A percentile compares a stretch with the other conserved stretches of the same genome.
These are phyloP conservation scores for Magnaporthiopsis poae DNA, from an alignment of 2,329 filamentous ascomycete species.

Conservation along the genomic window DNA sequence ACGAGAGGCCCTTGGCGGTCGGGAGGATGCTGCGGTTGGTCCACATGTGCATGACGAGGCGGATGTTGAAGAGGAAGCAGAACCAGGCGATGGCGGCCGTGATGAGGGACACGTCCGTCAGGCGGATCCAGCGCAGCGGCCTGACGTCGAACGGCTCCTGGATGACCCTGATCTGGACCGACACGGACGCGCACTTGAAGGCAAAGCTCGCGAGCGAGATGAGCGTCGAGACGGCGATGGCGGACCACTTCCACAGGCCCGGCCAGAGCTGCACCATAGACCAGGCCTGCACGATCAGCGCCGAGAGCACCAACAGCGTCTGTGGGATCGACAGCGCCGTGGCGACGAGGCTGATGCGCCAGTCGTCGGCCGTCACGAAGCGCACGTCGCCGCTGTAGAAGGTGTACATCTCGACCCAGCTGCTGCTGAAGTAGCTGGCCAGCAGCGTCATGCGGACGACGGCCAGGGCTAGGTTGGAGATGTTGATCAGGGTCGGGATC, in stretches of 20 bases:
- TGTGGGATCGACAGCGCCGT: slow-evolving; percentile 35
- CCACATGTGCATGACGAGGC: slow-evolving; percentile 39
- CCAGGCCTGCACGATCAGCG: slow-evolving; percentile 44
- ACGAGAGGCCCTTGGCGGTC: slow-evolving; percentile 30
- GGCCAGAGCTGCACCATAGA: slow-evolving; percentile 42
- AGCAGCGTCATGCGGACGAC: slow-evolving; percentile 49
- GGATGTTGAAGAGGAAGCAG: slow-evolving; percentile 44
- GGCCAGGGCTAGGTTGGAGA: slow-evolving; percentile 49
- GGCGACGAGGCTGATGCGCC: slow-evolving; percentile 26
- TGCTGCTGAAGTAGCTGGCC: slow-evolving; percentile 49
- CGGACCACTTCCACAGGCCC: slow-evolving; percentile 20
- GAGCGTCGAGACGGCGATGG: slow-evolving; percentile 22
- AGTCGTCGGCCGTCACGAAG: slow-evolving; percentile 31
- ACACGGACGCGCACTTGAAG: slow-evolving; percentile 25
- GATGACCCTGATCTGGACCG: slow-evolving; percentile 27
- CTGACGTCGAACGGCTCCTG: slow-evolving; percentile 13
- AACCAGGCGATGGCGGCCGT: slow-evolving; percentile 34
- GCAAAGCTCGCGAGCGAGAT: slow-evolving; percentile 19
- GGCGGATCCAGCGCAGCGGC: slow-evolving; percentile 26
- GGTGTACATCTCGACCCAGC: slow-evolving; percentile 52
- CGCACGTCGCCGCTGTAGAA: slow-evolving; percentile 46
- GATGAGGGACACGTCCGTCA: slow-evolving; percentile 24
- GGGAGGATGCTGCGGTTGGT: slow-evolving; percentile 38
- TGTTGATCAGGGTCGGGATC: slow-evolving; percentile 56
- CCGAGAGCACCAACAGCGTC: slow-evolving; percentile 33